Evolutionary conservation across 148 eudicot species (phyloP).

Genomic region (Persicaria tinctoria): DNA sequence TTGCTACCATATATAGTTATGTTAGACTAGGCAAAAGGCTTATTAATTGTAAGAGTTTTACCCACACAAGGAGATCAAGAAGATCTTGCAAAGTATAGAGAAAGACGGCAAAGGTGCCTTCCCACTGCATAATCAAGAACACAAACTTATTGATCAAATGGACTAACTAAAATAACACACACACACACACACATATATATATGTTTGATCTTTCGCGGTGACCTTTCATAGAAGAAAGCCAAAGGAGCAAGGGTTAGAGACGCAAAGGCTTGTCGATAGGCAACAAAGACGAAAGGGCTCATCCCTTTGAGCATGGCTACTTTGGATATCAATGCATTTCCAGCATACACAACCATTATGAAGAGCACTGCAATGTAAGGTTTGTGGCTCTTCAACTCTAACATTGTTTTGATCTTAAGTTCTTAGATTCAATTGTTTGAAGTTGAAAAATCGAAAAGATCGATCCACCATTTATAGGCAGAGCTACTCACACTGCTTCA

Average conservation of each 20-base stretch:
- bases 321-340: constrained; percentile 43
- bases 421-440: neutral
- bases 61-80: constrained; percentile 26
- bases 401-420: neutral
- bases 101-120: constrained; percentile 18
- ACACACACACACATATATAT: neutral
- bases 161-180: neutral
- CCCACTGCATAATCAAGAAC: constrained; percentile 16
- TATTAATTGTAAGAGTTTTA: neutral
- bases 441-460: neutral
- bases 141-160: neutral
- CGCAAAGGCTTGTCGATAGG: constrained; percentile 71
- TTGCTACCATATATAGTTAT: neutral
- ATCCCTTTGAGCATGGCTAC: constrained; percentile 78
- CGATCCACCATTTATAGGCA: neutral
- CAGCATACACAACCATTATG: constrained; percentile 29
- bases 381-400: constrained; percentile 17
- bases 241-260: constrained; percentile 36
- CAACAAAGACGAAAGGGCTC: constrained; percentile 67
- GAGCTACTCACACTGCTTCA: neutral
- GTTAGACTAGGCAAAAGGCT: neutral
- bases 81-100: constrained; percentile 22
- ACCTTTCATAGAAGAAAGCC: constrained; percentile 35
- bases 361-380: constrained; percentile 28
- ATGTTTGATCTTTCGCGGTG: neutral